These are phyloP conservation scores for Pyronema domesticum DNA, from an alignment of 495 filamentous ascomycete species.

Conservation along the genomic window DNA sequence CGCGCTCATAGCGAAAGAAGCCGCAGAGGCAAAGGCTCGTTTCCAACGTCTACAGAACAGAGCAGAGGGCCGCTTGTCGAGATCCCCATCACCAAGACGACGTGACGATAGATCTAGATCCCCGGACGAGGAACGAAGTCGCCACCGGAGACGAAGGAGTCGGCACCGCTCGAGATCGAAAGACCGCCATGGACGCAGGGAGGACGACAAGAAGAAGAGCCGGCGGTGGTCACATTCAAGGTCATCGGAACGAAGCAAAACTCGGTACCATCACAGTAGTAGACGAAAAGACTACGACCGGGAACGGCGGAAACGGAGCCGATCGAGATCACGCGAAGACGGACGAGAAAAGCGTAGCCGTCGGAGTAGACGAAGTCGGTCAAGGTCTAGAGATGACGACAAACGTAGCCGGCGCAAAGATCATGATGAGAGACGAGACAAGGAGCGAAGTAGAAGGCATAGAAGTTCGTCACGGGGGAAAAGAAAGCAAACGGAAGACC, in stretches of 20 bases:
- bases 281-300: constrained; percentile 8
- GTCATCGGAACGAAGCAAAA: constrained; percentile 1
- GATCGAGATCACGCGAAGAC: neutral
- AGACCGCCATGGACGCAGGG: constrained; percentile 15
- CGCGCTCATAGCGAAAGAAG: constrained; percentile 66
- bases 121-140: neutral
- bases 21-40: constrained; percentile 33
- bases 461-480: neutral
- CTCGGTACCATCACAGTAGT: neutral
- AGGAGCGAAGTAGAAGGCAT: neutral
- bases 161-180: constrained; percentile 4
- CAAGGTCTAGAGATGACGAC: neutral
- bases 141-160: constrained; percentile 19
- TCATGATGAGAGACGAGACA: neutral
- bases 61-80: neutral
- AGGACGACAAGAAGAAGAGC: constrained; percentile 25
- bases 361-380: constrained; percentile 11
- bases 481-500: neutral
- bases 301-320: constrained; percentile 13
- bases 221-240: constrained; percentile 5
- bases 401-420: neutral
- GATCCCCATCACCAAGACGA: neutral
- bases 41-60: constrained; percentile 25
- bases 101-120: neutral
- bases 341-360: neutral